phyloP scores from a whole-genome alignment of 225 moss, liverwort and hornwort genomes.

The Lunularia cruciata region DNA sequence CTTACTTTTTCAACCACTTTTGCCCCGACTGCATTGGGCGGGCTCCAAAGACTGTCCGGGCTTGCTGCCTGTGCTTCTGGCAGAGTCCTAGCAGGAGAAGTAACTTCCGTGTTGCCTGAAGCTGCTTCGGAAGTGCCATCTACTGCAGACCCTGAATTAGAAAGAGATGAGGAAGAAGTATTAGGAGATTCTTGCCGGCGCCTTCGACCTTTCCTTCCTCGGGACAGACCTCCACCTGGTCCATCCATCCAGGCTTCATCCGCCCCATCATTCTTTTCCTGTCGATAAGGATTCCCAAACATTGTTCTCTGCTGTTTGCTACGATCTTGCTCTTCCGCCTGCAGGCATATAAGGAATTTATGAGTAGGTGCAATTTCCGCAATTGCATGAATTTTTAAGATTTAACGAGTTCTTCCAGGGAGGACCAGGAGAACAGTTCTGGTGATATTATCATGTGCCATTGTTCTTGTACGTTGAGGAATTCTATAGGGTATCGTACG shows the following conservation, averaged over 20 bases:
- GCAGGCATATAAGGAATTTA: no score
- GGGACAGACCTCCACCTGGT: slow-evolving; percentile 66
- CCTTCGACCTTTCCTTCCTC: slow-evolving; percentile 69
- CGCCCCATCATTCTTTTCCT: slow-evolving; percentile 97
- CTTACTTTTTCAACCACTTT: slow-evolving; percentile 28
- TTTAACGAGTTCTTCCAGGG: no score
- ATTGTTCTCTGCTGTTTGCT: slow-evolving; percentile 93
- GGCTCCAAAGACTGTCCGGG: slow-evolving; percentile 43
- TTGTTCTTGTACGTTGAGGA: no score
- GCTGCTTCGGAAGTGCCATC: slow-evolving; percentile 64
- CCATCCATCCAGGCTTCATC: slow-evolving; percentile 99
- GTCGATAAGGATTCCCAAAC: slow-evolving; percentile 97
- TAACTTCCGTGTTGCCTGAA: slow-evolving; percentile 68
- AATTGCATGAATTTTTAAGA: no score
- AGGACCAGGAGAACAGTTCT: no score
- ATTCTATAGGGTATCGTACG: no score
- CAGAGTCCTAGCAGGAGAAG: slow-evolving; percentile 67
- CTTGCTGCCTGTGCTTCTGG: slow-evolving; percentile 39
- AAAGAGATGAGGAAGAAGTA: slow-evolving; percentile 62
- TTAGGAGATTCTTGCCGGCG: slow-evolving; percentile 52
- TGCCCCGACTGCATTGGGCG: slow-evolving; percentile 4
- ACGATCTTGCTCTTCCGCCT: slow-evolving; percentile 97
- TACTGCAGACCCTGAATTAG: slow-evolving; percentile 65
- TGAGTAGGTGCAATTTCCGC: no score
- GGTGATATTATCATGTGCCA: no score